These are phyloP conservation scores for Fusarium miscanthi DNA, from an alignment of 2,329 filamentous ascomycete species.

Conservation along the genomic window DNA sequence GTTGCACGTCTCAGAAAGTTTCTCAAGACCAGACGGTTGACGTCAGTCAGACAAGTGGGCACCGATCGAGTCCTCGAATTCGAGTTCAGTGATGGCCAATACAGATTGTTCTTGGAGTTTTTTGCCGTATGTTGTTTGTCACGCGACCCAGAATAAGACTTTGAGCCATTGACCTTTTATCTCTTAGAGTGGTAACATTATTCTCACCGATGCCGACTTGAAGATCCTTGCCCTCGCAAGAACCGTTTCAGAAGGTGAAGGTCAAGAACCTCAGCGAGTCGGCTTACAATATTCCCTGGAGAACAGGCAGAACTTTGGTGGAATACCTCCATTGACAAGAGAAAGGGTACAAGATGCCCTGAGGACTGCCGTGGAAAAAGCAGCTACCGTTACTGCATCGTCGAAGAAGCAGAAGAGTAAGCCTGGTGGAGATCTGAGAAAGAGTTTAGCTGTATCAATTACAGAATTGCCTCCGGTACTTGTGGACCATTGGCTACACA, in stretches of 20 bases:
- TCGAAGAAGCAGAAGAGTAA: conserved; percentile 79
- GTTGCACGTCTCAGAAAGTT: conserved; percentile 87
- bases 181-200: conserved; percentile 83
- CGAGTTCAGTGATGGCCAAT: conserved; percentile 90
- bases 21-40: conserved; percentile 87
- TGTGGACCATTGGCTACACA: conserved; percentile 84
- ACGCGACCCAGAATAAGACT: neutral
- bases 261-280: conserved; percentile 83
- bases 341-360: conserved; percentile 78
- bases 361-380: conserved; percentile 70
- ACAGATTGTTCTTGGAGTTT: conserved; percentile 91
- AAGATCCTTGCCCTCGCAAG: conserved; percentile 85
- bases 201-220: conserved; percentile 86
- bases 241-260: conserved; percentile 81
- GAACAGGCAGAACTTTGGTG: conserved; percentile 84
- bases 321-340: conserved; percentile 78
- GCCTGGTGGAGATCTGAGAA: conserved; percentile 78
- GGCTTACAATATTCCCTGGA: conserved; percentile 84
- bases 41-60: conserved; percentile 83
- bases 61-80: conserved; percentile 95
- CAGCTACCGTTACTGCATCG: conserved; percentile 57
- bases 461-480: conserved; percentile 89
- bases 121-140: conserved; percentile 71
- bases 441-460: conserved; percentile 83
- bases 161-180: conserved; percentile 15